These are phyloP conservation scores for Coniophora puteana DNA, from an alignment of 1,284 basidiomycete genomes.

Conservation along the genomic window DNA sequence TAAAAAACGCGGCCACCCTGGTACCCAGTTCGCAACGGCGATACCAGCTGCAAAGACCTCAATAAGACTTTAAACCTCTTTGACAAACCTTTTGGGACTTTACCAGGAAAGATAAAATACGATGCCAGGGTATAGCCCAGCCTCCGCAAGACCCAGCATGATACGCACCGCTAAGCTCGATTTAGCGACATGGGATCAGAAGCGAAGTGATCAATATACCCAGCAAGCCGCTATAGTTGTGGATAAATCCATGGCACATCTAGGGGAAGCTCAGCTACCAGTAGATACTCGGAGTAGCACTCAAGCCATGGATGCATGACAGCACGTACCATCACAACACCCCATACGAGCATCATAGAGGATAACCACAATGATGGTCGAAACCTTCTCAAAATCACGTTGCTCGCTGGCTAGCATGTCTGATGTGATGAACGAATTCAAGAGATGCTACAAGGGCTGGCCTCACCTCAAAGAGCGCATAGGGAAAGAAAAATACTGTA, in stretches of 20 bases:
- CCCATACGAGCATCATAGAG: conserved; percentile 52
- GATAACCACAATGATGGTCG: conserved; percentile 60
- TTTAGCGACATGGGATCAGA: conserved; percentile 6
- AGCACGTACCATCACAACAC: conserved; percentile 49
- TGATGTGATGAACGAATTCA: background rate
- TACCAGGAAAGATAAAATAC: conserved; percentile 55
- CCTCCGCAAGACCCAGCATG: conserved; percentile 49
- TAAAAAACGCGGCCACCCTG: conserved; percentile 62
- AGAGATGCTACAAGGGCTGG: background rate
- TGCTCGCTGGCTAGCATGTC: conserved; percentile 43
- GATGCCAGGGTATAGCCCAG: conserved; percentile 52
- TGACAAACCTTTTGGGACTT: no score
- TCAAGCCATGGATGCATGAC: background rate
- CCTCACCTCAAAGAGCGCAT: conserved; percentile 48
- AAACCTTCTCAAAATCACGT: conserved; percentile 50
- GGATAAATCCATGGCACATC: conserved; percentile 50
- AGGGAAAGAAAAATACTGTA: conserved; percentile 58
- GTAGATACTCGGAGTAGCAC: background rate
- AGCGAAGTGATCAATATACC: conserved; percentile 29
- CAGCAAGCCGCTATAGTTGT: conserved; percentile 47
- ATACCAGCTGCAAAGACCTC: conserved; percentile 43
- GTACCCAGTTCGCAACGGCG: conserved; percentile 59
- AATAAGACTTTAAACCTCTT: no score
- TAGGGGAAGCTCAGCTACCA: conserved; percentile 17
- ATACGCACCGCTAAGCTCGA: conserved; percentile 40